Base-by-base conservation (phyloP, 1,139 yeast species). In the Schwanniomyces etchellsii region DNA sequence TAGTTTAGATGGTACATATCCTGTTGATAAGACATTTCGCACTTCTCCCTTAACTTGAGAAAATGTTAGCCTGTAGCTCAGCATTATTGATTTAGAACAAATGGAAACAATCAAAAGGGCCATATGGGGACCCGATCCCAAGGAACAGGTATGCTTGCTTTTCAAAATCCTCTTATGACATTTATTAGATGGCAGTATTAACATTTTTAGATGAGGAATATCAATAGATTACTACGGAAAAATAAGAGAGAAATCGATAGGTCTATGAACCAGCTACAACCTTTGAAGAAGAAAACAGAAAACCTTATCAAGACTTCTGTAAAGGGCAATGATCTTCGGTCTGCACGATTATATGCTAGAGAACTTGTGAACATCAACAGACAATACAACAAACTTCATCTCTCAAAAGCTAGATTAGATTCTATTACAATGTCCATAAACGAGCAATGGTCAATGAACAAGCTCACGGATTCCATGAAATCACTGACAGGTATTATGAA, bases 51-150 rank as follows among this genome's bases (percentile, higher is more conserved):
- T 18, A 18, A 7, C 7, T n/a, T 18, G 9, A n/a, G n/a, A 18
- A 18, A 18, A 18, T 18, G 11, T 9, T 11, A 23, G 9, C 25
- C n/a, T n/a, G n/a, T n/a, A n/a, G n/a, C n/a, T n/a, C n/a, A n/a
- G n/a, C n/a, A n/a, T n/a, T n/a, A n/a, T n/a, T n/a, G n/a, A n/a
- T n/a, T n/a, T 27, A 32, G n/a, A n/a, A n/a, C n/a, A n/a, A n/a
- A 81, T 82, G 91, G 85, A 82, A 43, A 77, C 64, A 47, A 58
- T 89, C 27, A 88, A 85, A 60, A 78, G 79, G 51, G 84, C 89
- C 6, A 78, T 89, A 31, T 89, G 93, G 80, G 98, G 97, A 2
- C 96, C 96, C 0, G 96, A 88, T 53, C 95, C 96, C 28, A 81
- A 81, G 48, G 97, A 91, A 49, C 96, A 86, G 47, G 77, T 70